A percentile compares a stretch with the other conserved stretches of the same genome.
Conservation (phyloP, 2,329 filamentous ascomycete genomes). For the Cadophora gregata region DNA sequence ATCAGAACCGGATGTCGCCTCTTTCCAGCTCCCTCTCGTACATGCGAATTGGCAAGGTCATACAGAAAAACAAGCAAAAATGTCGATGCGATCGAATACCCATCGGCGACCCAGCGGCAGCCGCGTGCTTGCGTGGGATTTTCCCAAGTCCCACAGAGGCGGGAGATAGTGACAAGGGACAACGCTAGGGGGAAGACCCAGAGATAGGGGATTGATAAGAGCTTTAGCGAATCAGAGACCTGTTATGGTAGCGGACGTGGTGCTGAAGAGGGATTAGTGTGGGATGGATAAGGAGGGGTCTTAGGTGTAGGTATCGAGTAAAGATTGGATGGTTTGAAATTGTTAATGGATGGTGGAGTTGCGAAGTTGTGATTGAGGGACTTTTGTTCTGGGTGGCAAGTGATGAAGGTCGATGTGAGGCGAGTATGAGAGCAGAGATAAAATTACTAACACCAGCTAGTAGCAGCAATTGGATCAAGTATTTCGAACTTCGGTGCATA, state of each 20-base stretch:
- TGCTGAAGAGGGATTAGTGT: background rate
- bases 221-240: slow-evolving; percentile 24
- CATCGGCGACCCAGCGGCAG: slow-evolving; percentile 13
- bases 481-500: no score
- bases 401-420: no score
- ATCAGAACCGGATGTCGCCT: slow-evolving; percentile 2
- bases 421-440: no score
- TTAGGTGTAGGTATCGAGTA: slow-evolving; percentile 27
- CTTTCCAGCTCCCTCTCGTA: background rate
- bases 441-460: no score
- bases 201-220: slow-evolving; percentile 27
- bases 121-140: slow-evolving; percentile 12
- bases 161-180: background rate
- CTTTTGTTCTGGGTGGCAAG: background rate
- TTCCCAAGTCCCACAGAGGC: background rate
- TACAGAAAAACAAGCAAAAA: background rate
- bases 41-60: background rate
- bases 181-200: slow-evolving; percentile 2
- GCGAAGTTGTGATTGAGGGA: background rate
- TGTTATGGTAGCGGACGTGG: background rate
- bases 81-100: background rate
- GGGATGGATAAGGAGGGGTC: slow-evolving; percentile 5
- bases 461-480: no score
- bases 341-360: background rate
- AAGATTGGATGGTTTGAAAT: slow-evolving; percentile 8